Conservation (phyloP, 2,329 filamentous ascomycete species). For the Xylariaceae sp. region DNA sequence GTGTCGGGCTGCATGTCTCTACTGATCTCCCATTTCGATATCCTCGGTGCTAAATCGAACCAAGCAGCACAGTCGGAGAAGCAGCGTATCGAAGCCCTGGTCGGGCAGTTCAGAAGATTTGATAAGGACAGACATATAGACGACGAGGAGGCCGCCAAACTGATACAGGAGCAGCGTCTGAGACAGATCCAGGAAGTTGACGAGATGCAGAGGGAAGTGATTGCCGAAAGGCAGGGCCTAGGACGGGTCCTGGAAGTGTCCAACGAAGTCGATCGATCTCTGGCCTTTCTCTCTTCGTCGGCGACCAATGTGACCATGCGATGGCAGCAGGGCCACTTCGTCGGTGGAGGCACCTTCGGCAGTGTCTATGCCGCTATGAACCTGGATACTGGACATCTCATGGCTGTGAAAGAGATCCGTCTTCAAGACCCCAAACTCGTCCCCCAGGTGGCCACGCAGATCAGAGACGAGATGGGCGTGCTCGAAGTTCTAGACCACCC, state of each 20-base stretch:
- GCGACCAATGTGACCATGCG: constrained; percentile 92
- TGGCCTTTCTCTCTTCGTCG: constrained; percentile 88
- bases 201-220: constrained; percentile 67
- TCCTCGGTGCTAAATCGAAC: constrained; percentile 93
- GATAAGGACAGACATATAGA: constrained; percentile 69
- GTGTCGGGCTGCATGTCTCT: constrained; percentile 97
- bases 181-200: constrained; percentile 72
- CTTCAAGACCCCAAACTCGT: constrained; percentile 95
- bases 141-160: constrained; percentile 77
- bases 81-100: constrained; percentile 74
- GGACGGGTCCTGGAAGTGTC: constrained; percentile 89
- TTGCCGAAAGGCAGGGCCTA: constrained; percentile 79
- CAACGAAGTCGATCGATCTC: constrained; percentile 90
- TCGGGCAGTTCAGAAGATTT: constrained; percentile 68
- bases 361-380: constrained; percentile 98
- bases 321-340: constrained; percentile 98
- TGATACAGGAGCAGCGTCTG: constrained; percentile 71
- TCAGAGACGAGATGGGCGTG: constrained; percentile 95
- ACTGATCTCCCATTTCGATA: constrained; percentile 96
- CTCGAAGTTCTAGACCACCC: constrained; percentile 93
- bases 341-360: constrained; percentile 93
- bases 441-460: constrained; percentile 87
- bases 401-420: constrained; percentile 98
- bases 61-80: constrained; percentile 92
- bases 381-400: constrained; percentile 87